A percentile compares a stretch with the other conserved stretches of the same genome.
These are phyloP conservation scores for Erodium moschatum DNA, from an alignment of 441 rosid genomes.

Conservation along the genomic window DNA sequence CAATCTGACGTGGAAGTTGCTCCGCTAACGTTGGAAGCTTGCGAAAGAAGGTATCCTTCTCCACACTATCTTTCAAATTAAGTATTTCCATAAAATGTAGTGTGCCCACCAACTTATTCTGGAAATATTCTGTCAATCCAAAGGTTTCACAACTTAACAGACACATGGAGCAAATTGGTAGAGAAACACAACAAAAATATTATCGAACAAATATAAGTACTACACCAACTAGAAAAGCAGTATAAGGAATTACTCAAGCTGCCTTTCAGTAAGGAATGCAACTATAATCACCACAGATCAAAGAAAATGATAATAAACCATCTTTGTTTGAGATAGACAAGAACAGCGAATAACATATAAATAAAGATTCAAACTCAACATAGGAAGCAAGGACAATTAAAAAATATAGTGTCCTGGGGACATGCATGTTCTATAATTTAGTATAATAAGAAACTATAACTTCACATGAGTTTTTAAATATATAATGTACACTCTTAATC, in stretches of 20 bases:
- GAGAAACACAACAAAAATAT: conserved; percentile 6
- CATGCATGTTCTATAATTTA: conserved; percentile 1
- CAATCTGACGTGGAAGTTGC: conserved; percentile 97
- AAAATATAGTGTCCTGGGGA: background rate
- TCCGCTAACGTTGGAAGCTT: conserved; percentile 94
- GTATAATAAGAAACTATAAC: background rate
- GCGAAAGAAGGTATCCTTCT: conserved; percentile 93
- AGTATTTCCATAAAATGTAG: conserved; percentile 99
- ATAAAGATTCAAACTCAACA: background rate
- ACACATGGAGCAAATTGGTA: conserved; percentile 6
- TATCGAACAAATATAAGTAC: background rate
- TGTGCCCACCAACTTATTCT: conserved; percentile 98
- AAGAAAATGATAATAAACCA: background rate
- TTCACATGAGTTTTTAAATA: background rate
- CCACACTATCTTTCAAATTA: conserved; percentile 85
- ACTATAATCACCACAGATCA: background rate
- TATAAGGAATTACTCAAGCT: conserved; percentile 2
- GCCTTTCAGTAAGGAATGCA: background rate
- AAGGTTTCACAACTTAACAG: conserved; percentile 19
- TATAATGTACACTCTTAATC: background rate
- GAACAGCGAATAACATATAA: background rate
- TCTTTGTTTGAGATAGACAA: background rate
- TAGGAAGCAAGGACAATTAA: background rate
- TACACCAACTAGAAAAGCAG: conserved; percentile 9
- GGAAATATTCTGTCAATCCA: conserved; percentile 82